Conservation (phyloP, 208 protist genomes). For the Herpetomonas tarakana region DNA sequence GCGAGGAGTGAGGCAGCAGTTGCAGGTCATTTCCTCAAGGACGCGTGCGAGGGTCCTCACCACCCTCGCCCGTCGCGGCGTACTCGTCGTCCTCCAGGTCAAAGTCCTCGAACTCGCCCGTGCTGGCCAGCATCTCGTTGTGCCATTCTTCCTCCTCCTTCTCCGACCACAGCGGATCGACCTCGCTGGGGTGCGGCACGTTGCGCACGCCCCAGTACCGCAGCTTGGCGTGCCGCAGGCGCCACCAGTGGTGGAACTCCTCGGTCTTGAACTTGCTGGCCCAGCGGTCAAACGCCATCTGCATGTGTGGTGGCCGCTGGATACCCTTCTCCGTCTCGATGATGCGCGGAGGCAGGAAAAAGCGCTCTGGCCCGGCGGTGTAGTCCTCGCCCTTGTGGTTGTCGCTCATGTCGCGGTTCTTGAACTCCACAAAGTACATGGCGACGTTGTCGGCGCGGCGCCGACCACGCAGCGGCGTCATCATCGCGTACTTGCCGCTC, state of each 20-base stretch:
- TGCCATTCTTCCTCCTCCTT: slow-evolving; percentile 92
- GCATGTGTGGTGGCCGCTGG: slow-evolving; percentile 89
- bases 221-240: slow-evolving; percentile 86
- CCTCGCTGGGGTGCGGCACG: slow-evolving; percentile 89
- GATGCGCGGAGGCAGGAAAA: slow-evolving; percentile 87
- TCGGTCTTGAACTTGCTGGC: slow-evolving; percentile 91
- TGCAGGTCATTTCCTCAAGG: too few relatives aligned
- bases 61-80: slow-evolving; percentile 55
- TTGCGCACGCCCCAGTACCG: slow-evolving; percentile 90
- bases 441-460: slow-evolving; percentile 66
- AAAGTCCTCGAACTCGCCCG: slow-evolving; percentile 83
- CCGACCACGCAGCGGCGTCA: slow-evolving; percentile 74
- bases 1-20: too few relatives aligned
- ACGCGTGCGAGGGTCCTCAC: neutral
- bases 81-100: slow-evolving; percentile 79
- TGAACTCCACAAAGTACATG: slow-evolving; percentile 92
- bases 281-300: slow-evolving; percentile 92
- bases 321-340: slow-evolving; percentile 88
- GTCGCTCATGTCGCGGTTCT: slow-evolving; percentile 86
- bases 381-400: slow-evolving; percentile 92
- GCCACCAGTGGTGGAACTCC: slow-evolving; percentile 92
- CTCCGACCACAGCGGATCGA: slow-evolving; percentile 89
- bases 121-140: slow-evolving; percentile 88
- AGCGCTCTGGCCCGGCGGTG: slow-evolving; percentile 72
- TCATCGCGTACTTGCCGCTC: slow-evolving; percentile 85